phyloP scores from a whole-genome alignment of 805 yeast species.

The Metschnikowia santaceciliae region DNA sequence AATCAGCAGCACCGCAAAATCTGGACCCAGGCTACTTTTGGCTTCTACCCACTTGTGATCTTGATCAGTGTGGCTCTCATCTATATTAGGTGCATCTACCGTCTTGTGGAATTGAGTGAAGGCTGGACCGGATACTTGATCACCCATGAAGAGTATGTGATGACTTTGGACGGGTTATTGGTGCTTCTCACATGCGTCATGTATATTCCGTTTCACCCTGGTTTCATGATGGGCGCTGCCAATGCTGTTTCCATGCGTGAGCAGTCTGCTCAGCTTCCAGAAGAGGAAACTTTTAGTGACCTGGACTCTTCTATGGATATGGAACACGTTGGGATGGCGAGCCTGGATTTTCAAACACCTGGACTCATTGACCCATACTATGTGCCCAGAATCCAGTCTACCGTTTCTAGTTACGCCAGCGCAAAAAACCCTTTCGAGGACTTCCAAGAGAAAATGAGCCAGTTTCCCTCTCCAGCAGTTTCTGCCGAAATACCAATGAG shows the following conservation, averaged over 20 bases:
- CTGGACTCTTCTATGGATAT: conserved; percentile 1
- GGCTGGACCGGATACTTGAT: conserved; percentile 72
- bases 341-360: background rate
- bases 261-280: background rate
- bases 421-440: background rate
- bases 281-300: background rate
- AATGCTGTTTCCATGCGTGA: conserved; percentile 9
- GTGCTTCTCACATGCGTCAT: conserved; percentile 28
- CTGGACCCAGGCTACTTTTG: conserved; percentile 35
- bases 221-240: conserved; percentile 33
- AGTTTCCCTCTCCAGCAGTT: background rate
- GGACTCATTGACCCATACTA: conserved; percentile 8
- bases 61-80: conserved; percentile 50
- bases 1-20: conserved; percentile 31
- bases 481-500: background rate
- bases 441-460: background rate
- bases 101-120: conserved; percentile 66
- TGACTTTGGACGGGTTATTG: conserved; percentile 30
- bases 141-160: conserved; percentile 40
- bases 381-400: conserved; percentile 2
- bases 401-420: background rate
- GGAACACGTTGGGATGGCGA: background rate
- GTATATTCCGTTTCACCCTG: conserved; percentile 56
- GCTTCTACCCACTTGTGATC: conserved; percentile 43
- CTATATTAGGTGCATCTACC: conserved; percentile 65